Evolutionary conservation across 768 basidiomycete species (phyloP).

Genomic region (Tulasnella sp.): DNA sequence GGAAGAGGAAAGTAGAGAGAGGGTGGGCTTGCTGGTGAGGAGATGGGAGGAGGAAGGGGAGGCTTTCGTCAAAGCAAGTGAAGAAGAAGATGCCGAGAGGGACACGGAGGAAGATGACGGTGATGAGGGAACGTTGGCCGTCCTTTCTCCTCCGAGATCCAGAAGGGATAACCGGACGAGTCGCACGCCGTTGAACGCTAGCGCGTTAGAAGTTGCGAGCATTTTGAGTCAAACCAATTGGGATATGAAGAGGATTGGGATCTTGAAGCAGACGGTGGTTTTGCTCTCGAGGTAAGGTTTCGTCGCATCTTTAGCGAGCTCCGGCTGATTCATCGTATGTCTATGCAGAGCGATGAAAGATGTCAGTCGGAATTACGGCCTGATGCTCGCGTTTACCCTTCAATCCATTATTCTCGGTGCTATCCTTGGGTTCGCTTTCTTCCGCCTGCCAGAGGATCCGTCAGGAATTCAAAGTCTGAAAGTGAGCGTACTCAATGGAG

Average conservation of each 20-base stretch:
- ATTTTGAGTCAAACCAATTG: background rate
- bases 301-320: background rate
- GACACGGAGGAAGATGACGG: background rate
- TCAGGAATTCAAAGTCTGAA: constrained; percentile 30
- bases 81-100: background rate
- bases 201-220: background rate
- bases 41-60: constrained; percentile 25
- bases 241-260: constrained; percentile 5
- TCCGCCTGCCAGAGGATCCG: constrained; percentile 26
- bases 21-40: constrained; percentile 26
- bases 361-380: constrained; percentile 15
- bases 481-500: background rate
- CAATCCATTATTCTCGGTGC: constrained; percentile 22
- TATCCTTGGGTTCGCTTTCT: constrained; percentile 31
- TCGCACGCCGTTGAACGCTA: background rate
- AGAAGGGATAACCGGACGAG: background rate
- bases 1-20: constrained; percentile 26
- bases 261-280: constrained; percentile 2
- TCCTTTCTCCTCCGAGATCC: background rate
- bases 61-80: background rate
- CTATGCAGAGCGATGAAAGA: constrained; percentile 12
- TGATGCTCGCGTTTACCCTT: constrained; percentile 13
- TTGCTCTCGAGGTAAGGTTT: constrained; percentile 14
- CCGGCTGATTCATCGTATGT: constrained; percentile 1
- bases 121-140: background rate